Base-by-base conservation (phyloP, 2,329 filamentous ascomycete genomes). In the Gnomoniopsis smithogilvyi region DNA sequence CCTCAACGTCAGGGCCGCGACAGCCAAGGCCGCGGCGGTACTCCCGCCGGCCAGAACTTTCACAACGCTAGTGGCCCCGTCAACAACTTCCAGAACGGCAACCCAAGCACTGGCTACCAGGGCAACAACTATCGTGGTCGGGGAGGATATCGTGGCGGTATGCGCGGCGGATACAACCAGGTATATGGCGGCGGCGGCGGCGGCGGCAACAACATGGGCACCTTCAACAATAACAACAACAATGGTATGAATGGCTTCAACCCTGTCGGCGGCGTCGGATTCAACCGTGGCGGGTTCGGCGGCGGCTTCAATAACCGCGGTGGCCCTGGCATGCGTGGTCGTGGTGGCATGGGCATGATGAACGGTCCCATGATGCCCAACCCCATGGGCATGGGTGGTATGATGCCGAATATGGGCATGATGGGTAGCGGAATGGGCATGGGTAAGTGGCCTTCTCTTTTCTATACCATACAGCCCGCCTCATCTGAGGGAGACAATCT, bases 1-100 rank as follows among this genome's bases (percentile, higher is more conserved):
- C 92, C 91, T 0, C 82, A 83, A 66, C 85, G 90, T 30, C 80
- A 79, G 59, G 87, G 81, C 41, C 88, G 91, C 69, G 84, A 87
- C 47, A 77, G 79, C 47, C 79, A 84, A 61, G 85, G 85, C 55
- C 80, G 85, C 33, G 38, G 57, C 26, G 26, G 26, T 30, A 8
- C 4, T 38, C 72, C 78, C 58, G 70, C 80, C 51, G 76, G 79
- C 49, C 59, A 64, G 6, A 72, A 74, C 56, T 56, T 54, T 50
- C 84, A 81, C 71, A 81, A 80, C 54, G 77, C 81, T 58, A 68
- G 77, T 62, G 67, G 70, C 66, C 74, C 65, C 67, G 73, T 68
- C 72, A 78, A 73, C 60, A 57, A 38, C 34, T 62, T 56, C 46
- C 57, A 60, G 26, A 76, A 77, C 26, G 68, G 70, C 60, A 70